Conservation (phyloP, 2,329 filamentous ascomycete species). For the Neonectria faginata region DNA sequence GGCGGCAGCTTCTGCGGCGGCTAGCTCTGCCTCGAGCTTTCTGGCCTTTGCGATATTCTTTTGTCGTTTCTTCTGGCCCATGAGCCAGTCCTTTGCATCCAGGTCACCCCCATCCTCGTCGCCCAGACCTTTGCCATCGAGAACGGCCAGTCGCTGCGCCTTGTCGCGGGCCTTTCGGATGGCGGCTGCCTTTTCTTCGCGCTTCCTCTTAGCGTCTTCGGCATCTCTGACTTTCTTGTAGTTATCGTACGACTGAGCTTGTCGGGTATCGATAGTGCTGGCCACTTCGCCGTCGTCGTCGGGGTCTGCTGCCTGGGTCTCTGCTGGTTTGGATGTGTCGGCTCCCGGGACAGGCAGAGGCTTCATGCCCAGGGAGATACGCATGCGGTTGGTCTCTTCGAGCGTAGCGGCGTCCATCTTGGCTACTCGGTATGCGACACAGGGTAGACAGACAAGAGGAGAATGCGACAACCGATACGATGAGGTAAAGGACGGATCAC, state of each 20-base stretch:
- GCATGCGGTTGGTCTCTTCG: constrained; percentile 94
- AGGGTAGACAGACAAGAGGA: constrained; percentile 1
- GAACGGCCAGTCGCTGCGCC: constrained; percentile 78
- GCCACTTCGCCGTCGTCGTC: constrained; percentile 74
- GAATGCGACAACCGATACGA: constrained; percentile 16
- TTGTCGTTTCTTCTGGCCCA: constrained; percentile 91
- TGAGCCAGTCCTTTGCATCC: constrained; percentile 88
- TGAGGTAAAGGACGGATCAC: constrained; percentile 39
- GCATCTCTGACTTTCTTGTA: constrained; percentile 74
- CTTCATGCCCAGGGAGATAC: constrained; percentile 88
- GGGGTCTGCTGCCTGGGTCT: constrained; percentile 67
- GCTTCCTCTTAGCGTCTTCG: constrained; percentile 80
- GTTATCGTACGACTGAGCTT: constrained; percentile 80
- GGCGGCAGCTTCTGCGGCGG: constrained; percentile 76
- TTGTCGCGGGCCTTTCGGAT: constrained; percentile 89
- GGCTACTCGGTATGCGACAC: constrained; percentile 24
- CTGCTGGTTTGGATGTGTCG: constrained; percentile 50
- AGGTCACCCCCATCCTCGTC: constrained; percentile 75
- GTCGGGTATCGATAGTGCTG: constrained; percentile 86
- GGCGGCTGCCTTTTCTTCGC: constrained; percentile 83
- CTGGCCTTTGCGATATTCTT: constrained; percentile 87
- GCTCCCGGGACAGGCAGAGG: constrained; percentile 86
- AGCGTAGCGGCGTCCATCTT: constrained; percentile 79
- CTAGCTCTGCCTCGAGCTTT: constrained; percentile 79
- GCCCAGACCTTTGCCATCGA: constrained; percentile 87